Evolutionary conservation across 306 rosid species (phyloP).

Genomic region (Acacia confusa): DNA sequence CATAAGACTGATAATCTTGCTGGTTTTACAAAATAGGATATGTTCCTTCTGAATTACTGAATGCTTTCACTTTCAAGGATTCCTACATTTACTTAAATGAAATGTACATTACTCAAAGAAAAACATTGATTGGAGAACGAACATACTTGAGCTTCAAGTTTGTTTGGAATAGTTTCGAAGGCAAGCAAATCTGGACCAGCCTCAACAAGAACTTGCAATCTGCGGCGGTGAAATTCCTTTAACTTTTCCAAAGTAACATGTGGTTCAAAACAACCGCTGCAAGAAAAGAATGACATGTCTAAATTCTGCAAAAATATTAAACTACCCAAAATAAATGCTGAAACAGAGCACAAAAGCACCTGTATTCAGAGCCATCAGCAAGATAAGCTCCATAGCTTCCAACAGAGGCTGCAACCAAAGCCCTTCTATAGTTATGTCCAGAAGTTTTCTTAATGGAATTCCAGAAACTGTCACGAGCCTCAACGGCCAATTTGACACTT

Average conservation of each 20-base stretch:
- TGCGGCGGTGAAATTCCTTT: conserved; percentile 84
- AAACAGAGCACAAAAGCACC: conserved; percentile 39
- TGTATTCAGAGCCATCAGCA: conserved; percentile 95
- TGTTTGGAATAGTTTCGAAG: conserved; percentile 88
- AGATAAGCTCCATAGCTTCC: conserved; percentile 97
- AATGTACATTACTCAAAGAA: neutral
- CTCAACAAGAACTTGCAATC: conserved; percentile 75
- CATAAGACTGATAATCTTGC: neutral
- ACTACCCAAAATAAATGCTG: neutral
- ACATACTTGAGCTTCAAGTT: conserved; percentile 79
- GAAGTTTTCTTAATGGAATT: conserved; percentile 42
- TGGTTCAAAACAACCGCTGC: conserved; percentile 73
- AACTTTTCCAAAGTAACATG: conserved; percentile 63
- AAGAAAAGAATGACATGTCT: conserved; percentile 7
- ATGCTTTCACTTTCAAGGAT: neutral
- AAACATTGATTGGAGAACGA: neutral
- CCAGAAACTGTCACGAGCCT: conserved; percentile 87
- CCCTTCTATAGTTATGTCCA: conserved; percentile 50
- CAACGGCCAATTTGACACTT: conserved; percentile 78
- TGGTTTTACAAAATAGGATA: neutral
- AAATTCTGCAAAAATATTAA: neutral
- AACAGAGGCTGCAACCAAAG: conserved; percentile 88
- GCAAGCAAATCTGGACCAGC: conserved; percentile 90
- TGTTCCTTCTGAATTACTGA: neutral
- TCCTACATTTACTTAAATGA: neutral